Evolutionary conservation across 331 rosid genomes (phyloP).

Genomic region (Telfairia occidentalis): DNA sequence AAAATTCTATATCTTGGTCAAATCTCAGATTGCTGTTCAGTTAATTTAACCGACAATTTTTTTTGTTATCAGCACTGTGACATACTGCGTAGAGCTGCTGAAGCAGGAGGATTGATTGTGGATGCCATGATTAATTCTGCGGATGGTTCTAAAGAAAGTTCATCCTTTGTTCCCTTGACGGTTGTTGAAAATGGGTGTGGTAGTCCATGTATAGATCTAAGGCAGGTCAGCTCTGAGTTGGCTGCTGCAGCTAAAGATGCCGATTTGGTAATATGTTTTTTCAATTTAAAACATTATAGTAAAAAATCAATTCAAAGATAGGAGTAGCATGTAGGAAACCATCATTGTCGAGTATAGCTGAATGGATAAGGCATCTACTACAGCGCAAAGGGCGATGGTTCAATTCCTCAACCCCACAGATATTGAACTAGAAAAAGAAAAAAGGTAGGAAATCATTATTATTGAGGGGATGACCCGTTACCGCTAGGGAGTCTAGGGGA

Average conservation of each 20-base stretch:
- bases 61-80: conserved; percentile 80
- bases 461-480: not conserved
- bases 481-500: not conserved
- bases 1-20: not conserved
- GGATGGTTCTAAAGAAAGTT: conserved; percentile 39
- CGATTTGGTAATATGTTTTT: conserved; percentile 51
- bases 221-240: conserved; percentile 95
- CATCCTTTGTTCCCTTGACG: conserved; percentile 58
- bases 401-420: no score
- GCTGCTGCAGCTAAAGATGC: conserved; percentile 92
- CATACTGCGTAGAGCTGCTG: conserved; percentile 88
- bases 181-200: conserved; percentile 93
- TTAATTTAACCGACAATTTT: conserved; percentile 13
- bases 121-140: conserved; percentile 68
- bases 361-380: no score
- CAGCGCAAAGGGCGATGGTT: no score
- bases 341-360: not conserved
- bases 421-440: no score
- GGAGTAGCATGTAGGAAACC: not conserved
- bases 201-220: conserved; percentile 80
- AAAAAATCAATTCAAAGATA: not conserved
- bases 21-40: not conserved
- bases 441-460: not conserved
- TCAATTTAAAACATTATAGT: not conserved
- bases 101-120: conserved; percentile 81